These are phyloP conservation scores for Ophiostoma pallidulum DNA, from an alignment of 2,329 filamentous ascomycete genomes.

Conservation along the genomic window DNA sequence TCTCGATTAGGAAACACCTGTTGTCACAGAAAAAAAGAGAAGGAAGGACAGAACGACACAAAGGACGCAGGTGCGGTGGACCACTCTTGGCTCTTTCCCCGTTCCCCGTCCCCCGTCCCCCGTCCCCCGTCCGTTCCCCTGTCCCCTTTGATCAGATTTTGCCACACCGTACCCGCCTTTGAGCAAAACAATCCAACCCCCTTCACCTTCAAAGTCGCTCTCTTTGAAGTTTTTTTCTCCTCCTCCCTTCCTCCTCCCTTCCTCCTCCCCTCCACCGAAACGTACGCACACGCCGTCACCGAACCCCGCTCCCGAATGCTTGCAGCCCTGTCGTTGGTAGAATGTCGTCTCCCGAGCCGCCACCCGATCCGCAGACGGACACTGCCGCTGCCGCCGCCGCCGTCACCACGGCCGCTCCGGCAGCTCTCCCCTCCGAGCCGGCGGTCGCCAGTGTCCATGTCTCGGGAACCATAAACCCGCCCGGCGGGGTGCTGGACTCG, in stretches of 20 bases:
- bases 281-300: neutral
- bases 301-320: neutral
- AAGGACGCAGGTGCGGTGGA: neutral
- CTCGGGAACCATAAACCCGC: slow-evolving; percentile 29
- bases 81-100: no score
- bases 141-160: no score
- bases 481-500: no score
- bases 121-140: no score
- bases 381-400: neutral
- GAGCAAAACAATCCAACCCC: no score
- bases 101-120: no score
- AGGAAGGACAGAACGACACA: neutral
- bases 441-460: slow-evolving; percentile 42
- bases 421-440: slow-evolving; percentile 36
- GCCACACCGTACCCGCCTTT: no score
- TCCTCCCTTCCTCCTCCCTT: neutral
- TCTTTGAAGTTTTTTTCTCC: no score
- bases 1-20: no score
- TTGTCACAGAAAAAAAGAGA: neutral
- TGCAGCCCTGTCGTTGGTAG: neutral
- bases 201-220: neutral
- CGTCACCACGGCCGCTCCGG: no score
- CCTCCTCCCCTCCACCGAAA: neutral
- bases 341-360: slow-evolving; percentile 5
- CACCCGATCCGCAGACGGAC: neutral